A percentile compares a stretch with the other conserved stretches of the same genome.
These are phyloP conservation scores for Suillus tomentosus DNA, from an alignment of 768 basidiomycete genomes.

Conservation along the genomic window DNA sequence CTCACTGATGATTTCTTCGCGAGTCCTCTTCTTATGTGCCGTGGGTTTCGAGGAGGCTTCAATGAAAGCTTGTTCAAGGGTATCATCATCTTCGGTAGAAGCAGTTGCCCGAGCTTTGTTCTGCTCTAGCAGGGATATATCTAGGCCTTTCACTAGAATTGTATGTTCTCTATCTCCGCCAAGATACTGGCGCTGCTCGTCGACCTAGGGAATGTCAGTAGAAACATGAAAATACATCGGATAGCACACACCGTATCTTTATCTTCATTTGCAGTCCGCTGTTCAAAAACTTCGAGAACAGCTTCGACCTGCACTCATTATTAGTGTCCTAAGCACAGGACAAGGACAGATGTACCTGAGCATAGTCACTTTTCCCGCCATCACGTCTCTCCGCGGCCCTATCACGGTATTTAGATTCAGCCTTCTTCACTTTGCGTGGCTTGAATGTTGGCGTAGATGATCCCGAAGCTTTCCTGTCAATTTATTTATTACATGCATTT, in stretches of 20 bases:
- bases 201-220: slow-evolving; percentile 50
- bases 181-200: slow-evolving; percentile 73
- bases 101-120: slow-evolving; percentile 66
- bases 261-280: slow-evolving; percentile 58
- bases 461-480: slow-evolving; percentile 47
- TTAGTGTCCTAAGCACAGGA: not conserved
- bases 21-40: slow-evolving; percentile 61
- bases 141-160: slow-evolving; percentile 87
- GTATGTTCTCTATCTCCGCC: slow-evolving; percentile 87
- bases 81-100: slow-evolving; percentile 74
- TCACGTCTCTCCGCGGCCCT: slow-evolving; percentile 72
- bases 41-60: slow-evolving; percentile 40
- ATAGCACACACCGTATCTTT: slow-evolving; percentile 52
- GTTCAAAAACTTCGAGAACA: slow-evolving; percentile 81
- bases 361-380: slow-evolving; percentile 73
- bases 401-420: slow-evolving; percentile 63
- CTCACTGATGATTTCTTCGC: slow-evolving; percentile 74
- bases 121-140: slow-evolving; percentile 83
- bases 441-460: slow-evolving; percentile 71
- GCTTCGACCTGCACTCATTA: slow-evolving; percentile 62
- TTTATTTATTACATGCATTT: slow-evolving; percentile 2
- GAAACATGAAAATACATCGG: not conserved
- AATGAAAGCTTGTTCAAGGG: slow-evolving; percentile 73
- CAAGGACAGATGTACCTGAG: slow-evolving; percentile 48
- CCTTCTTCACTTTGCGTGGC: slow-evolving; percentile 76